phyloP scores from a whole-genome alignment of 495 filamentous ascomycete genomes.

The Astrocystis sublimbata region DNA sequence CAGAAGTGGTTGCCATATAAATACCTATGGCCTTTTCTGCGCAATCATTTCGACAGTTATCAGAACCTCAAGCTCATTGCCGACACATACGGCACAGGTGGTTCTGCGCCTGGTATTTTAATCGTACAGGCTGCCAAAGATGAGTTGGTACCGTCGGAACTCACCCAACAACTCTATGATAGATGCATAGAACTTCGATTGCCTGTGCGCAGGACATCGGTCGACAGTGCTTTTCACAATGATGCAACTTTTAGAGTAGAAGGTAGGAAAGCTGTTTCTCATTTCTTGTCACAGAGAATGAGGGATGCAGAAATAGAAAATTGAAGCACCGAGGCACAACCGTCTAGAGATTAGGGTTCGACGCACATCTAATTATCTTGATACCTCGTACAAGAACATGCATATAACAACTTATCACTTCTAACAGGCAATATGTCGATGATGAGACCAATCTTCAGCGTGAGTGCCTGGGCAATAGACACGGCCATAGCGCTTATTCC shows the following conservation, averaged over 20 bases:
- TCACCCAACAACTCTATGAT: slow-evolving; percentile 51
- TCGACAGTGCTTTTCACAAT: slow-evolving; percentile 47
- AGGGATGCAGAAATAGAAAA: background rate
- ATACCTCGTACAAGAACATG: background rate
- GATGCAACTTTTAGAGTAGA: slow-evolving; percentile 46
- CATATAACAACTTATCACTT: background rate
- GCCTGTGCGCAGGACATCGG: slow-evolving; percentile 38
- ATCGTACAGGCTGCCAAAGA: slow-evolving; percentile 66
- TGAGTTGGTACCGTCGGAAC: slow-evolving; percentile 64
- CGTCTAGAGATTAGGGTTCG: no score
- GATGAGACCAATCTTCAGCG: background rate
- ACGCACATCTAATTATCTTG: background rate
- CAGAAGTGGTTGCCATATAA: slow-evolving; percentile 80
- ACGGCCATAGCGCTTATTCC: background rate
- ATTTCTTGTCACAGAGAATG: slow-evolving; percentile 30
- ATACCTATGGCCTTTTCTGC: slow-evolving; percentile 50
- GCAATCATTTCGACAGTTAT: slow-evolving; percentile 50
- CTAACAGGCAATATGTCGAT: background rate
- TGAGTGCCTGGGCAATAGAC: background rate
- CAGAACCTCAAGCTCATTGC: slow-evolving; percentile 40
- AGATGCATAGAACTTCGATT: slow-evolving; percentile 44
- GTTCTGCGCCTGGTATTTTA: slow-evolving; percentile 45
- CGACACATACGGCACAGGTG: slow-evolving; percentile 19
- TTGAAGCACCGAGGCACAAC: background rate
- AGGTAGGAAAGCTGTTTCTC: slow-evolving; percentile 43